These are phyloP conservation scores for Protoeuglena noctilucae DNA, from an alignment of 139 green algal species.

Conservation along the genomic window DNA sequence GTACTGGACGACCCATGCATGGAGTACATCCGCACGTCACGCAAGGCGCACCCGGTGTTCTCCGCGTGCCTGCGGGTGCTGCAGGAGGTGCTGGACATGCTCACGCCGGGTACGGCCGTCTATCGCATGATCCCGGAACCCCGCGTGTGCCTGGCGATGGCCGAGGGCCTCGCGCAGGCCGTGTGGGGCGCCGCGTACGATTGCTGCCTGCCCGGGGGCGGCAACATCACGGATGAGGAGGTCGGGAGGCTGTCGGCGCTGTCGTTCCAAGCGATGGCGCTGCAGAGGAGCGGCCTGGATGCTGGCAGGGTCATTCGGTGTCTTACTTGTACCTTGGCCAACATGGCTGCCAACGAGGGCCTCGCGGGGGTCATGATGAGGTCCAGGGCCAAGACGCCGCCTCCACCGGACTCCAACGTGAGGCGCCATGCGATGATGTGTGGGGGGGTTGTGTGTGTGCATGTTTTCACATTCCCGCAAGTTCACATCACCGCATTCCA, in stretches of 20 bases:
- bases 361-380: conserved; percentile 37
- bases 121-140: neutral
- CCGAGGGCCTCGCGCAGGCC: conserved; percentile 36
- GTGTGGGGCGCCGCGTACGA: conserved; percentile 53
- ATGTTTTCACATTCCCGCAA: too few species aligned
- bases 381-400: too few species aligned
- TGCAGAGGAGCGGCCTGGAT: too few species aligned
- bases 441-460: too few species aligned
- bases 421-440: too few species aligned
- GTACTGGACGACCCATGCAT: conserved; percentile 55
- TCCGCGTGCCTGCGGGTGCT: conserved; percentile 26
- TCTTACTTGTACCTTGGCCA: too few species aligned
- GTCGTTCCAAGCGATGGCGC: conserved; percentile 25
- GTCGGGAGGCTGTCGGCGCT: conserved; percentile 27
- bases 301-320: too few species aligned
- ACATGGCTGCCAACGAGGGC: conserved; percentile 24
- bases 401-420: too few species aligned
- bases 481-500: too few species aligned
- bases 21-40: conserved; percentile 23
- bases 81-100: conserved; percentile 15
- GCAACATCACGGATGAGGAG: conserved; percentile 27
- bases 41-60: conserved; percentile 11
- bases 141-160: conserved; percentile 16
- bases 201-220: conserved; percentile 13
- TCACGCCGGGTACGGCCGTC: neutral